Evolutionary conservation across 2,329 filamentous ascomycete genomes (phyloP).

Genomic region (Pyricularia sp.): DNA sequence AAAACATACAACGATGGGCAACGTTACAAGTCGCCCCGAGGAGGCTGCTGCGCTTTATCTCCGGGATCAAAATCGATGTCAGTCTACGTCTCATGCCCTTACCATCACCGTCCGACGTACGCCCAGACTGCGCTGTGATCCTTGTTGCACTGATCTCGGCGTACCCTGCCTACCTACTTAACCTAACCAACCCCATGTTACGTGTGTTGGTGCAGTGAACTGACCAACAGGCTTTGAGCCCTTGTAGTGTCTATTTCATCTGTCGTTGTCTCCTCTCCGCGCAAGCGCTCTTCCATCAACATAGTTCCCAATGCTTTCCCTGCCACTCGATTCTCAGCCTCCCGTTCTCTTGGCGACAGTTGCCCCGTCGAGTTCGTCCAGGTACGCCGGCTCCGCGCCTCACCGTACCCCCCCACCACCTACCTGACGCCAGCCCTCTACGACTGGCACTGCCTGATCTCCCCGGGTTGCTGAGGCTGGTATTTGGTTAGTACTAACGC

Average conservation of each 20-base stretch:
- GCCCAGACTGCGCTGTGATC: neutral
- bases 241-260: slow-evolving; percentile 71
- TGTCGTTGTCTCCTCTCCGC: slow-evolving; percentile 67
- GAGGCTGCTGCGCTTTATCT: slow-evolving; percentile 71
- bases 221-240: neutral
- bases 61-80: slow-evolving; percentile 86
- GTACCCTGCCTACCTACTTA: neutral
- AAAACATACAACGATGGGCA: slow-evolving; percentile 57
- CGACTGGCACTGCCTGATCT: neutral
- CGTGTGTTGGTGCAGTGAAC: neutral
- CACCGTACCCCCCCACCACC: slow-evolving; percentile 4
- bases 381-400: slow-evolving; percentile 35
- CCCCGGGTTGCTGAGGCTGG: neutral
- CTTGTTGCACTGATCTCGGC: slow-evolving; percentile 3
- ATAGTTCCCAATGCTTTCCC: slow-evolving; percentile 80
- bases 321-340: slow-evolving; percentile 61
- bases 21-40: slow-evolving; percentile 77
- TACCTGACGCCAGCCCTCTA: neutral
- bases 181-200: slow-evolving; percentile 10
- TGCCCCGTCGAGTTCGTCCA: slow-evolving; percentile 81
- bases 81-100: slow-evolving; percentile 21
- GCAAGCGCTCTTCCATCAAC: slow-evolving; percentile 62
- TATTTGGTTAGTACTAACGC: neutral
- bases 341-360: slow-evolving; percentile 59
- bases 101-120: slow-evolving; percentile 3